Base-by-base conservation (phyloP, 2,329 filamentous ascomycete genomes). In the Fusarium hainanense region DNA sequence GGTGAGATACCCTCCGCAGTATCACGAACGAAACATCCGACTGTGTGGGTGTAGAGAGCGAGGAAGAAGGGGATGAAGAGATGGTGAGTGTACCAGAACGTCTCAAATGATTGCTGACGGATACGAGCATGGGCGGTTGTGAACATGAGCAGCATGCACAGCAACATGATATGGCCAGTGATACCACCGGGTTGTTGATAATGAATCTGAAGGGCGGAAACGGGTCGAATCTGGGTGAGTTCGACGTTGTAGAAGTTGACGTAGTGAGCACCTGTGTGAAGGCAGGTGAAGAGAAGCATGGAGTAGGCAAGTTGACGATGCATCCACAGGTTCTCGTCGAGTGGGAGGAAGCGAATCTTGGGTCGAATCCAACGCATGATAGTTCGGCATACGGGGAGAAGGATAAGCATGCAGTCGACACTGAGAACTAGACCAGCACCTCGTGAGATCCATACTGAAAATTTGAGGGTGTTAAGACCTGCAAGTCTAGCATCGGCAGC, bases 201-300 rank as follows among this genome's bases (percentile, higher is more conserved):
- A 80, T 98, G 96, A 69, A 98, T 97, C 77, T 98, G 87, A 9
- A 98, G 81, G 6, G 96, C 96, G 6, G 89, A 89, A 48, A 92
- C 87, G 4, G 91, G 90, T 54, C 96, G 90, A 56, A 98, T 87
- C 78, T 98, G 93, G 0, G 86, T 88, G 74, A 89, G 88, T 80
- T 99, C 96, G 68, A 99, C 92, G 75, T 97, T 98, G 86, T 90
- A 98, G 83, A 99, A 99, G 84, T 99, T 99, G 84, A 98, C 93
- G 76, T 99, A 99, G 81, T 99, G 96, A 52, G 89, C 89, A 16
- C 85, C 77, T 2, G 90, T 91, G 79, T 99, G 96, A 28, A 93
- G 80, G 51, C 90, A 86, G 28, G 91, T 92, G 80, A 94, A 99
- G 58, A 97, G 77, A 5, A 98, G 85, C 82, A 98, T 84, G 2